Evolutionary conservation across 106 monocot genomes (phyloP).

Genomic region (Triglochin maritima): DNA sequence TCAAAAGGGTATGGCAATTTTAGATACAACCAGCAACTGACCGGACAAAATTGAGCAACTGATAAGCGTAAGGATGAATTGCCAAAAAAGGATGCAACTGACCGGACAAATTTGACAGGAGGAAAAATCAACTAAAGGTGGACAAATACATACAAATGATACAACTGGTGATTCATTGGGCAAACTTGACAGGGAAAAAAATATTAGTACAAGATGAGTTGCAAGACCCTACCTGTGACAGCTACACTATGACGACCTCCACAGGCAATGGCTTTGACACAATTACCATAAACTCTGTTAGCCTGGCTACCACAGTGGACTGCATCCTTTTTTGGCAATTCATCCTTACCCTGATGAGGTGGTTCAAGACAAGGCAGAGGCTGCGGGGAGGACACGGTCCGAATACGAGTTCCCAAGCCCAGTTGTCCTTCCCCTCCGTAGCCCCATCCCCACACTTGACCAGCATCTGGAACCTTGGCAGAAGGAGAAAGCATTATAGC

Average conservation of each 20-base stretch:
- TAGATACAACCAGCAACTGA: too few species aligned
- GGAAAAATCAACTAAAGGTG: too few species aligned
- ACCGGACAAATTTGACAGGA: neutral
- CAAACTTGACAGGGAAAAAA: neutral
- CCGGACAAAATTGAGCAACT: constrained; percentile 3
- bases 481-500: constrained; percentile 7
- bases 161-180: too few species aligned
- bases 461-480: constrained; percentile 74
- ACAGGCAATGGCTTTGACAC: constrained; percentile 88
- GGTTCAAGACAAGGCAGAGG: constrained; percentile 76
- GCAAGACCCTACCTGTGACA: constrained; percentile 52
- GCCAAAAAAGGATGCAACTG: constrained; percentile 30
- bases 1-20: too few species aligned
- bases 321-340: constrained; percentile 28
- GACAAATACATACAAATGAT: too few species aligned
- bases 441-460: constrained; percentile 99
- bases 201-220: neutral
- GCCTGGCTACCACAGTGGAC: constrained; percentile 22
- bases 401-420: constrained; percentile 83
- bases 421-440: constrained; percentile 99
- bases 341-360: constrained; percentile 39
- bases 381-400: constrained; percentile 81
- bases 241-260: constrained; percentile 97
- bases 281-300: constrained; percentile 33
- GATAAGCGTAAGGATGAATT: constrained; percentile 38